These are phyloP conservation scores for Glaciozyma martinii DNA, from an alignment of 768 basidiomycete species.

Conservation along the genomic window DNA sequence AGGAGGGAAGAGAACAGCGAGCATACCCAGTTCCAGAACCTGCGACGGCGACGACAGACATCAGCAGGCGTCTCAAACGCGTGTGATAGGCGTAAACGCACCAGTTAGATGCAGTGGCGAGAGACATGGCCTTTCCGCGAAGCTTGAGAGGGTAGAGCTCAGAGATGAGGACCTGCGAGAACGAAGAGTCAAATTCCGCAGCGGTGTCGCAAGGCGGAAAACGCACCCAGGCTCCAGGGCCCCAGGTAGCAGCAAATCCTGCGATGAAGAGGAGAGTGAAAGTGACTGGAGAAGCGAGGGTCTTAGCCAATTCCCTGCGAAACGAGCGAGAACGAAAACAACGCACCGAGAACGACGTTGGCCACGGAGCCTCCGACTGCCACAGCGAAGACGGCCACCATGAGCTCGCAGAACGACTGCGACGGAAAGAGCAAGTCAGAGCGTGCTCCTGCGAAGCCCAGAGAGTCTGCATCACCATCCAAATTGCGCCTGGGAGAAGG, in stretches of 20 bases:
- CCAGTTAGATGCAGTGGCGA: neutral
- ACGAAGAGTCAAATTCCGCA: no score
- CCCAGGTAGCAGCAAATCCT: constrained; percentile 10
- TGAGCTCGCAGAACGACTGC: no score
- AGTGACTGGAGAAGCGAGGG: no score
- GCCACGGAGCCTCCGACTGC: neutral
- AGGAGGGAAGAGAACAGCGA: no score
- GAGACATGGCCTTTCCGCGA: neutral
- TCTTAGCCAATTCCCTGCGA: no score
- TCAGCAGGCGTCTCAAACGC: neutral
- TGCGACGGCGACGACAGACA: neutral
- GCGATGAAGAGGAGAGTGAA: constrained; percentile 24
- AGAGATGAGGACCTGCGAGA: neutral
- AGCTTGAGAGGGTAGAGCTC: constrained; percentile 4
- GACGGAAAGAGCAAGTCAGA: no score
- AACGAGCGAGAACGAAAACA: neutral
- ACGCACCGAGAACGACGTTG: neutral
- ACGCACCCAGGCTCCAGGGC: constrained; percentile 2
- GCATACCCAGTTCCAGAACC: neutral
- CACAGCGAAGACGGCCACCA: no score
- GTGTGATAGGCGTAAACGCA: no score
- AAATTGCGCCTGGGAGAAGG: no score
- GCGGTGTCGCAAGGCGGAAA: no score
- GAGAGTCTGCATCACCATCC: no score
- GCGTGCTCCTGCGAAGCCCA: no score